phyloP scores from a whole-genome alignment of 352 stramenopile genomes.

The Nothophytophthora sp. region DNA sequence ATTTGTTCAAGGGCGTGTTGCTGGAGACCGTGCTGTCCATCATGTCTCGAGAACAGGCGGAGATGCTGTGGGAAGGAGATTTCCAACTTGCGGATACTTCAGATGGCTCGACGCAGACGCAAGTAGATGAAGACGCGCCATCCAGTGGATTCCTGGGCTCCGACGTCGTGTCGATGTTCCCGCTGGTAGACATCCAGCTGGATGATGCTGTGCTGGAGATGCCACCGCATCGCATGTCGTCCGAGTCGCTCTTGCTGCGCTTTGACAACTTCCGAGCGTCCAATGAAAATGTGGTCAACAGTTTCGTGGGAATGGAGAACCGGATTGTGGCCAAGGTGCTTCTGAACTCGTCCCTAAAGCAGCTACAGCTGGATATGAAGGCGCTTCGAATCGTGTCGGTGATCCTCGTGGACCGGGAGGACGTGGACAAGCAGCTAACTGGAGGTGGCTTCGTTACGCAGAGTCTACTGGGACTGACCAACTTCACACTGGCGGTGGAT shows the following conservation, averaged over 20 bases:
- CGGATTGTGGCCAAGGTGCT: conserved; percentile 82
- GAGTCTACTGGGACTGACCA: conserved; percentile 73
- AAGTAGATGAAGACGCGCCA: conserved; percentile 6
- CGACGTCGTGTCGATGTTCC: conserved; percentile 85
- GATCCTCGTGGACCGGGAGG: conserved; percentile 60
- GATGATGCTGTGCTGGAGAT: conserved; percentile 76
- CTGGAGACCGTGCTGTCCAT: conserved; percentile 61
- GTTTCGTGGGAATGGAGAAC: conserved; percentile 69
- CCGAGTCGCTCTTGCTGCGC: conserved; percentile 68
- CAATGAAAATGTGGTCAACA: conserved; percentile 67
- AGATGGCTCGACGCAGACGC: conserved; percentile 7
- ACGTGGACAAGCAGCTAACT: conserved; percentile 24
- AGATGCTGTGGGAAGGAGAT: conserved; percentile 76
- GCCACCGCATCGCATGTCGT: conserved; percentile 78
- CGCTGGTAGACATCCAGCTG: conserved; percentile 67
- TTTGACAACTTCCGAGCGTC: conserved; percentile 66
- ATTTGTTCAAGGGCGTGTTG: conserved; percentile 70
- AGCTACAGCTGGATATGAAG: conserved; percentile 66
- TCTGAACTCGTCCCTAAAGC: conserved; percentile 79
- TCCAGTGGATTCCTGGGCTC: conserved; percentile 38
- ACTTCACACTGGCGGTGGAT: conserved; percentile 56
- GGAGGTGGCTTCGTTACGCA: conserved; percentile 52
- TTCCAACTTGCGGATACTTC: conserved; percentile 57
- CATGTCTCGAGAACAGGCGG: conserved; percentile 58
- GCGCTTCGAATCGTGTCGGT: conserved; percentile 75